Base-by-base conservation (phyloP, 1,284 basidiomycete species). In the Cryptococcus maquisensis region DNA sequence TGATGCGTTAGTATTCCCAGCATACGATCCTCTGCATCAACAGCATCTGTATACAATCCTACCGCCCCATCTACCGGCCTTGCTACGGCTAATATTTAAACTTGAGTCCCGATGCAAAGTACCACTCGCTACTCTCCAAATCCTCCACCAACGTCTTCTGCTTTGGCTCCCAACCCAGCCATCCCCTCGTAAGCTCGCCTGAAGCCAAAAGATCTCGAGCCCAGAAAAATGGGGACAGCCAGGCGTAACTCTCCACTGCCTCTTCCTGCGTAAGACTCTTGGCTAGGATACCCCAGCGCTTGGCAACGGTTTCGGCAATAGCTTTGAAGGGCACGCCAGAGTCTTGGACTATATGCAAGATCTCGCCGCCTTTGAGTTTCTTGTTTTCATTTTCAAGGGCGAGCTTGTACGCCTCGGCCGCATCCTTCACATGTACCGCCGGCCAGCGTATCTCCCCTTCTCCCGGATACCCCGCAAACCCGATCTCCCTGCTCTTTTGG, bases 331-430 rank as follows among this genome's bases (percentile, higher is more conserved):
- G 44, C n/a, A 65, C 35, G 2, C 46, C 47, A 4, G 56, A 15
- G 7, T 64, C 61, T 5, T 36, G 59, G 7, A 61, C 57, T 1
- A 46, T 61, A 51, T 74, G 69, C 6, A 62, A 47, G 15, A 48
- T 41, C 15, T 47, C 35, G 1, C 62, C 64, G 3, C 48, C 48
- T 2, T 57, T 48, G 2, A 54, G 47, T 45, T 54, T 57, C 16
- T 49, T 50, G 39, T 53, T 57, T 5, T 5, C 7, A 36, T 53
- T 57, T 20, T 65, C 63, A 23, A 69, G 35, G 0, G 69, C 68
- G 9, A 67, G 51, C n/a, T 56, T 51, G 51, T 60, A 68, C 12
- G 71, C 46, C 8, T 15, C 44, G 0, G 65, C 69, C 2, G 57
- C 60, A 52, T 72, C 71, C 10, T 56, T 37, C 28, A 62, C 57